Percentiles rank a stretch among this genome's conserved stretches.
phyloP scores from a whole-genome alignment of 495 filamentous ascomycete species.

The Amniculicola lignicola region DNA sequence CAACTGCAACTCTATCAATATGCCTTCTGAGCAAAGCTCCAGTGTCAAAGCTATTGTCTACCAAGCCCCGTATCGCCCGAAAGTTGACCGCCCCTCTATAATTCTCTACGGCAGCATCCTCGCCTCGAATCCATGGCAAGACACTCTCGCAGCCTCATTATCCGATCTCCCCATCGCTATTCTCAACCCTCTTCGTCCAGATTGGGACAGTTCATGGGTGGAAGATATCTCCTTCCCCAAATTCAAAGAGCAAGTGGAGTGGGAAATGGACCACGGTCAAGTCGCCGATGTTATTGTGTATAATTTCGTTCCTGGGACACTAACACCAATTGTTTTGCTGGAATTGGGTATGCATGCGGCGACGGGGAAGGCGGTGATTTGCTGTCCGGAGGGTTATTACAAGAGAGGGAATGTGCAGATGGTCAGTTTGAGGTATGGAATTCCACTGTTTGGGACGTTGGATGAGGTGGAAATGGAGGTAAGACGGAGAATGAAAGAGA shows the following conservation, averaged over 20 bases:
- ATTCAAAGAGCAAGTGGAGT: constrained; percentile 55
- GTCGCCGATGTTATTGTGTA: constrained; percentile 53
- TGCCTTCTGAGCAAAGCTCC: neutral
- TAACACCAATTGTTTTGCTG: constrained; percentile 49
- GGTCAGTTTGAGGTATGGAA: constrained; percentile 48
- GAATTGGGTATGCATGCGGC: constrained; percentile 53
- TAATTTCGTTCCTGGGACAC: constrained; percentile 49
- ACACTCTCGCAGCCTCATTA: constrained; percentile 7
- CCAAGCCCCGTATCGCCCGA: constrained; percentile 6
- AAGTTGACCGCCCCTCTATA: constrained; percentile 10
- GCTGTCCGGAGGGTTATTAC: constrained; percentile 51
- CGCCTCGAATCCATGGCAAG: constrained; percentile 9
- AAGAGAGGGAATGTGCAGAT: constrained; percentile 59
- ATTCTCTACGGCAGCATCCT: constrained; percentile 30
- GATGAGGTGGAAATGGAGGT: constrained; percentile 34
- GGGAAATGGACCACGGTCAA: constrained; percentile 59
- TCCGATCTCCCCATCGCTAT: constrained; percentile 51
- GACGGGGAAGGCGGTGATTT: constrained; percentile 48
- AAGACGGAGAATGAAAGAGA: constrained; percentile 1
- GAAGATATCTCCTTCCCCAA: constrained; percentile 48
- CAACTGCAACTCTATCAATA: neutral
- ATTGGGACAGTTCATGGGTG: constrained; percentile 57
- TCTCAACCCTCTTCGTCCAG: constrained; percentile 53
- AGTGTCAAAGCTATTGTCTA: neutral
- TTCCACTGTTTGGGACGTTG: constrained; percentile 41